Conservation (phyloP, 1,284 basidiomycete species). For the Puccinia coronata region DNA sequence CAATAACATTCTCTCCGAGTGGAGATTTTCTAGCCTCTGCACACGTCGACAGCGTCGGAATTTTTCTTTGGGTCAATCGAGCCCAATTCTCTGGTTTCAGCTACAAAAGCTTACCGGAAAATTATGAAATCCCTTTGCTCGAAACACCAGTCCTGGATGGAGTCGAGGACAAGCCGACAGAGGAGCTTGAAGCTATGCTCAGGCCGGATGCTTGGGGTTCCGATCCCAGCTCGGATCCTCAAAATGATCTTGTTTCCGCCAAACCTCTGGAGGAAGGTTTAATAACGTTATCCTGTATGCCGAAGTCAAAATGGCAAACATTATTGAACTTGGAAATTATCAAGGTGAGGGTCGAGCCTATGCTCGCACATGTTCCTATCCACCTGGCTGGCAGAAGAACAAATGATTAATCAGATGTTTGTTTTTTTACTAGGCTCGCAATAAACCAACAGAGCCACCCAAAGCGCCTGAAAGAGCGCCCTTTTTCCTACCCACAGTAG, state of each 20-base stretch:
- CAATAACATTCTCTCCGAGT: conserved; percentile 86
- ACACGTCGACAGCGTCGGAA: conserved; percentile 89
- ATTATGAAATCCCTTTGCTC: conserved; percentile 75
- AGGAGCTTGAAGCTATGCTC: conserved; percentile 40
- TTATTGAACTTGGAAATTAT: conserved; percentile 94
- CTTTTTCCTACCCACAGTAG: conserved; percentile 90
- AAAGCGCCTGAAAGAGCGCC: conserved; percentile 93
- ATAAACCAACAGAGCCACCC: conserved; percentile 92
- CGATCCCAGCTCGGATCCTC: conserved; percentile 17
- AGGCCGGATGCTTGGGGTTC: conserved; percentile 24
- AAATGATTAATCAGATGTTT: neutral
- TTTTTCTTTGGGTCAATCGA: conserved; percentile 96
- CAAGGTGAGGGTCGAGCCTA: conserved; percentile 64
- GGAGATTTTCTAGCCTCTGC: conserved; percentile 94
- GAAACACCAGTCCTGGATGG: conserved; percentile 77
- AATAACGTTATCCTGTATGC: conserved; percentile 86
- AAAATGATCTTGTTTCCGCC: conserved; percentile 50
- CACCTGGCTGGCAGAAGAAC: neutral
- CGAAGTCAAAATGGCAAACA: conserved; percentile 92
- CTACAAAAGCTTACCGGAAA: conserved; percentile 75
- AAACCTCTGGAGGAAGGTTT: conserved; percentile 66
- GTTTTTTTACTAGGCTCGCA: conserved; percentile 69
- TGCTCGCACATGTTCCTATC: neutral
- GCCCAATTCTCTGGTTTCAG: conserved; percentile 87
- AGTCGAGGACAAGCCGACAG: conserved; percentile 65